These are phyloP conservation scores for Nannizzia gypsea DNA, from an alignment of 2,329 filamentous ascomycete genomes.

Conservation along the genomic window DNA sequence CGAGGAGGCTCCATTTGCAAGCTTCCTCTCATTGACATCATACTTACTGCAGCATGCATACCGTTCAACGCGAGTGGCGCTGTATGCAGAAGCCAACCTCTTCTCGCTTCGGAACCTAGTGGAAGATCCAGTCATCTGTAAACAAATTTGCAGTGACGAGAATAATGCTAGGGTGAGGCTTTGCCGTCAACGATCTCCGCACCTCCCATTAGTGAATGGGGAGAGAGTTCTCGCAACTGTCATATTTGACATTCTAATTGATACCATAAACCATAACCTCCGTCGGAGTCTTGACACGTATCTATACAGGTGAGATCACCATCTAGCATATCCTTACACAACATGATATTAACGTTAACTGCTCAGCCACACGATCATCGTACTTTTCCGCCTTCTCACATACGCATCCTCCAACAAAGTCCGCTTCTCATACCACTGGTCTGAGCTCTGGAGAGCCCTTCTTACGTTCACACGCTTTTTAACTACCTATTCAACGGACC, in stretches of 20 bases:
- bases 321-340: background rate
- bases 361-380: constrained; percentile 56
- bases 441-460: constrained; percentile 82
- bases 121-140: constrained; percentile 72
- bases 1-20: constrained; percentile 62
- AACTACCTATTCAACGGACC: constrained; percentile 69
- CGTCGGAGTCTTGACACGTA: constrained; percentile 71
- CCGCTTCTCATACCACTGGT: constrained; percentile 83
- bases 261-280: constrained; percentile 89
- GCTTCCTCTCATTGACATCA: constrained; percentile 76
- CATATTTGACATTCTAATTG: constrained; percentile 76
- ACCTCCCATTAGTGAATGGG: constrained; percentile 60
- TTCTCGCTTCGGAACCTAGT: constrained; percentile 76
- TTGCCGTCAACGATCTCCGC: constrained; percentile 79
- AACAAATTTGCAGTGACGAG: constrained; percentile 71
- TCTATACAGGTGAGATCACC: constrained; percentile 54
- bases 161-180: constrained; percentile 63
- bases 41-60: constrained; percentile 92
- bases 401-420: constrained; percentile 73
- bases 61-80: constrained; percentile 61
- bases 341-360: constrained; percentile 1
- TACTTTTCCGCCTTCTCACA: constrained; percentile 70
- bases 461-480: constrained; percentile 83
- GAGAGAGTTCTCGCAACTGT: constrained; percentile 64
- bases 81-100: constrained; percentile 76